These are phyloP conservation scores for Wickerhamiella cacticola DNA, from an alignment of 805 yeast genomes.

Conservation along the genomic window DNA sequence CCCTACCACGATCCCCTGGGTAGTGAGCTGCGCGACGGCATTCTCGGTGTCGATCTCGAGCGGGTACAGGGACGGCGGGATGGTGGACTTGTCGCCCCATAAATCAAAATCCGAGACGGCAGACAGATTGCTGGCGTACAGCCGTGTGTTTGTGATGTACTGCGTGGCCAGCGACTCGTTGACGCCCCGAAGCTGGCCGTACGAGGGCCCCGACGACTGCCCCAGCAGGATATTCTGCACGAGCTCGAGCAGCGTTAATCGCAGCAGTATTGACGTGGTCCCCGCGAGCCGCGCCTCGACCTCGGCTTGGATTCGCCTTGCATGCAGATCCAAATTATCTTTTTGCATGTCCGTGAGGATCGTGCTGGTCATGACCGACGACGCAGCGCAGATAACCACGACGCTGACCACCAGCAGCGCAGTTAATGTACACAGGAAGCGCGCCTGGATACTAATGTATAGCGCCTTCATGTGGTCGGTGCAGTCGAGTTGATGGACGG, in stretches of 20 bases:
- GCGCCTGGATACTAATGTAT: conserved; percentile 10
- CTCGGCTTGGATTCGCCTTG: conserved; percentile 19
- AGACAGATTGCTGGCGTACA: not conserved
- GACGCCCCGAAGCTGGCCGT: not conserved
- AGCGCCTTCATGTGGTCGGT: conserved; percentile 1
- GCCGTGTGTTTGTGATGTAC: not conserved
- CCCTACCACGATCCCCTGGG: not conserved
- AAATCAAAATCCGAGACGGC: not conserved
- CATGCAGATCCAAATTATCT: conserved; percentile 20
- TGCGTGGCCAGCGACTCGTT: not conserved
- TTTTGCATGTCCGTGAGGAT: conserved; percentile 30
- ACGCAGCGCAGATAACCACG: conserved; percentile 56
- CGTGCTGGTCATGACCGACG: conserved; percentile 18
- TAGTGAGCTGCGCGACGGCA: not conserved
- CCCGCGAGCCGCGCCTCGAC: conserved; percentile 16
- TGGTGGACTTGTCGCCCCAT: not conserved
- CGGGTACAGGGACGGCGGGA: not conserved
- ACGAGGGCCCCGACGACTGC: not conserved
- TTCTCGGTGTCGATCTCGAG: not conserved
- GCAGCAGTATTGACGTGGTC: conserved; percentile 12
- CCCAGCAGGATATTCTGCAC: not conserved
- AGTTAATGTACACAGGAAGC: conserved; percentile 6
- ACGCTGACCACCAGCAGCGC: conserved; percentile 23
- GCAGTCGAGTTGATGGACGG: too few relatives aligned
- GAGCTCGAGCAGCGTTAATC: conserved; percentile 10